Conservation (phyloP, 1,284 basidiomycete genomes). For the Cystobasidium sp. region DNA sequence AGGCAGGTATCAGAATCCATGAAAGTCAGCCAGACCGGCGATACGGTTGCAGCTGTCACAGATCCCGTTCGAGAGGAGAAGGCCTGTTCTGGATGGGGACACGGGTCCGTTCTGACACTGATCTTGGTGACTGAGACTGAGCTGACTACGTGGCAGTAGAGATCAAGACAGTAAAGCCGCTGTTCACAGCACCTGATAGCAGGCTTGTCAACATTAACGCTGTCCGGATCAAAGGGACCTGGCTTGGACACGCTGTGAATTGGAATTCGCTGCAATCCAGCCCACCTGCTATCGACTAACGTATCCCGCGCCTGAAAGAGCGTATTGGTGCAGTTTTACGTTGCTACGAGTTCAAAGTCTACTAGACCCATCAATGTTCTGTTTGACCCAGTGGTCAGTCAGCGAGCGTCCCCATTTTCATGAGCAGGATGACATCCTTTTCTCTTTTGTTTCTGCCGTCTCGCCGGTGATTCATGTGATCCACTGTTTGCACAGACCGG, state of each 20-base stretch:
- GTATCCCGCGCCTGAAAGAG: background rate
- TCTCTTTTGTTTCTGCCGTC: slow-evolving; percentile 12
- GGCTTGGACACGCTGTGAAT: slow-evolving; percentile 50
- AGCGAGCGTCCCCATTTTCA: slow-evolving; percentile 51
- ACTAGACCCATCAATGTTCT: slow-evolving; percentile 45
- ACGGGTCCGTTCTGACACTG: too few species aligned
- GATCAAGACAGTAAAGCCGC: background rate
- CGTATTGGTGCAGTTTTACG: background rate
- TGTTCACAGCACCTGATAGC: slow-evolving; percentile 17
- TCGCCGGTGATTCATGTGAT: too few species aligned
- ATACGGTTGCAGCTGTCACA: too few species aligned
- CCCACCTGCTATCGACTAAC: too few species aligned
- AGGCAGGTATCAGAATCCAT: too few species aligned
- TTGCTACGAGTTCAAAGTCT: background rate
- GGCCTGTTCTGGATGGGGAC: too few species aligned
- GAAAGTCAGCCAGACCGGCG: too few species aligned
- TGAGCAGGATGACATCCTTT: slow-evolving; percentile 28
- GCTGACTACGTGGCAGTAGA: too few species aligned
- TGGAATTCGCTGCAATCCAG: background rate
- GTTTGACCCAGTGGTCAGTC: slow-evolving; percentile 54
- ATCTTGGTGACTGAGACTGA: too few species aligned
- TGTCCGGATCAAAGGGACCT: slow-evolving; percentile 44
- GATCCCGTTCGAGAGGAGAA: too few species aligned
- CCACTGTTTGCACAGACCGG: slow-evolving; percentile 45
- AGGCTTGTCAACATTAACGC: too few species aligned